Conservation (phyloP, 2,329 filamentous ascomycete genomes). For the Fusarium sp. region DNA sequence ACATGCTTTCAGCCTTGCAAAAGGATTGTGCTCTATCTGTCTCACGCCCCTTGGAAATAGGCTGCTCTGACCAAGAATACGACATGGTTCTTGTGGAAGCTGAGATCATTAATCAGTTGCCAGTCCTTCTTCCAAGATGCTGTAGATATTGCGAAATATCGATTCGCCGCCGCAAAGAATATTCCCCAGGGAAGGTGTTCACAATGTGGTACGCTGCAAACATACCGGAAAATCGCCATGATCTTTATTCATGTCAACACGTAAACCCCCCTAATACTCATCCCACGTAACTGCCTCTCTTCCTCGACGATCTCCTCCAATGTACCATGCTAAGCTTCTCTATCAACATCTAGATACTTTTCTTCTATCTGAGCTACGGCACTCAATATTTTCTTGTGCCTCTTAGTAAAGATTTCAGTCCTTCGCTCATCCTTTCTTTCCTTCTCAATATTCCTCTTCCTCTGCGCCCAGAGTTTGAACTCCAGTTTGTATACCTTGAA, state of each 20-base stretch:
- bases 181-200: neutral
- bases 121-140: neutral
- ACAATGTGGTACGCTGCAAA: neutral
- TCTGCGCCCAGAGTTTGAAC: slow-evolving; percentile 70
- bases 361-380: neutral
- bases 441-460: neutral
- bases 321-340: neutral
- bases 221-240: neutral
- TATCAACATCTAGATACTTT: neutral
- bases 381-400: neutral
- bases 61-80: neutral
- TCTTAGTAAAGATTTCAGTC: neutral
- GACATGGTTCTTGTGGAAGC: neutral
- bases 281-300: neutral
- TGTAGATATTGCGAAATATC: neutral
- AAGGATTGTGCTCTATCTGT: neutral
- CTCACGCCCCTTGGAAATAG: neutral
- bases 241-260: neutral
- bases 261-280: too few species aligned
- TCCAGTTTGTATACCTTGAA: slow-evolving; percentile 65
- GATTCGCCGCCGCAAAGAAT: neutral
- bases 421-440: neutral
- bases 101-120: neutral
- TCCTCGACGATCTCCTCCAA: neutral
- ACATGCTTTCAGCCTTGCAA: neutral